Evolutionary conservation across 805 yeast species (phyloP), one percentile per base, ranked within the genome.

Genomic region (Jamesozyma rosinii): DNA sequence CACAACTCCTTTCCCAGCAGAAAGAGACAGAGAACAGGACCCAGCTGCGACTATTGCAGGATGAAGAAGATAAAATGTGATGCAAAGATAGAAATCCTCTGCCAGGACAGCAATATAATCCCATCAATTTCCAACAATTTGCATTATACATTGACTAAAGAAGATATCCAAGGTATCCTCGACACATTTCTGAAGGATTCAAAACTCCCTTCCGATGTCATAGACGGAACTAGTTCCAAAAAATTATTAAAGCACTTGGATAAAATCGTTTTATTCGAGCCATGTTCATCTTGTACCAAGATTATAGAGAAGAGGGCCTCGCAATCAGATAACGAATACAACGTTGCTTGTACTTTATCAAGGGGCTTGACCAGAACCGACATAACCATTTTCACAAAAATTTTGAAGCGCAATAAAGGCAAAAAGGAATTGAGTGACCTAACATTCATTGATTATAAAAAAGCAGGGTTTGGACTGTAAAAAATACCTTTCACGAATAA

Each of bases 41-140:
- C 88, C 2, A 76, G 83, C 34, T 82, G 90, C 60, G 88, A 82
- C 57, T 65, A 74, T 38, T 82, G 90, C 58, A 68, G 88, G 42
- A 55, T 74, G 14, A 70, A 86, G 44, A 82, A 82, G 57, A 81
- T 81, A 45, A 82, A 79, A 61, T 82, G 90, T 63, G 79, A 81
- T 59, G 85, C 89, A 1, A 78, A 71, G 50, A 75, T 81, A 11
- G 58, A 63, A 29, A 65, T 75, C 20, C 46, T 76, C 14, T 42
- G 43, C 31, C 58, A 59, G 42, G 55, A 53, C 37, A 52, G 60
- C 14, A 14, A 44, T n/a, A 42, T 60, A 11, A 40, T 54, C 9
- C 40, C 47, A 17, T 41, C 47, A 17, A 41, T 50, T 17, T 46
- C 56, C 13, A 45, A 51, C 22, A 49, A 49, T 22, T 45, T 60